Conservation (phyloP, 768 basidiomycete genomes). For the Mycena vitilis region DNA sequence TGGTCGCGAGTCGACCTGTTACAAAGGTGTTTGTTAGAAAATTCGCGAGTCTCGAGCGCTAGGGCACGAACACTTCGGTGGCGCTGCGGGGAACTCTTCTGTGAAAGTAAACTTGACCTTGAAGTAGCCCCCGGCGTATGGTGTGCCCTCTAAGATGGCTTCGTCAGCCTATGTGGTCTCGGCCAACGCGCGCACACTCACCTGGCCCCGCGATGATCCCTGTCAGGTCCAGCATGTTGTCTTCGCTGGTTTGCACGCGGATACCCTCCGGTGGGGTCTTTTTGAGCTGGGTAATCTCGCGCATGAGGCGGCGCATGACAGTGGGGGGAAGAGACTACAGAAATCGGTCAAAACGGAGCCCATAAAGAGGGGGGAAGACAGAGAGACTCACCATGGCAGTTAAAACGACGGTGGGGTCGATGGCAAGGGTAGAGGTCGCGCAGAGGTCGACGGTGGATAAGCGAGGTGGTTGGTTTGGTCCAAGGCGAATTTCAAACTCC, state of each 20-base stretch:
- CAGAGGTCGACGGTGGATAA: slow-evolving; percentile 9
- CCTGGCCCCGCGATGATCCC: slow-evolving; percentile 94
- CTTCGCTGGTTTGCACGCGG: slow-evolving; percentile 85
- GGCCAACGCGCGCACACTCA: slow-evolving; percentile 52
- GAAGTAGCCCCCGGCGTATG: slow-evolving; percentile 76
- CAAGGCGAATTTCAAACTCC: slow-evolving; percentile 14
- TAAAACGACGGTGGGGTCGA: background rate
- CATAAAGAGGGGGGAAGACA: background rate
- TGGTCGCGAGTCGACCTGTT: slow-evolving; percentile 89
- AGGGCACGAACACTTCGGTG: slow-evolving; percentile 86
- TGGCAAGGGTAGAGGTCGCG: slow-evolving; percentile 2
- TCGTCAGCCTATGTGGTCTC: slow-evolving; percentile 43
- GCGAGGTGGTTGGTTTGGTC: slow-evolving; percentile 25
- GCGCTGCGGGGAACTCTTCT: slow-evolving; percentile 92
- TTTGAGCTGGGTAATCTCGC: slow-evolving; percentile 85
- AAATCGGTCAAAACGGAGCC: background rate
- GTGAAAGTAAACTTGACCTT: slow-evolving; percentile 89
- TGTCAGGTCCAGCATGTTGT: slow-evolving; percentile 88
- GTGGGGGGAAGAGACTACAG: slow-evolving; percentile 59
- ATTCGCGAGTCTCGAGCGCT: background rate
- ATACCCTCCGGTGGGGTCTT: slow-evolving; percentile 93
- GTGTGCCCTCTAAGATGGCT: slow-evolving; percentile 63
- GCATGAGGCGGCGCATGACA: slow-evolving; percentile 87
- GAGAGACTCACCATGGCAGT: slow-evolving; percentile 15
- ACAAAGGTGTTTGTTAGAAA: slow-evolving; percentile 28